Evolutionary conservation across 768 basidiomycete genomes (phyloP).

Genomic region (Lactarius hatsudake): DNA sequence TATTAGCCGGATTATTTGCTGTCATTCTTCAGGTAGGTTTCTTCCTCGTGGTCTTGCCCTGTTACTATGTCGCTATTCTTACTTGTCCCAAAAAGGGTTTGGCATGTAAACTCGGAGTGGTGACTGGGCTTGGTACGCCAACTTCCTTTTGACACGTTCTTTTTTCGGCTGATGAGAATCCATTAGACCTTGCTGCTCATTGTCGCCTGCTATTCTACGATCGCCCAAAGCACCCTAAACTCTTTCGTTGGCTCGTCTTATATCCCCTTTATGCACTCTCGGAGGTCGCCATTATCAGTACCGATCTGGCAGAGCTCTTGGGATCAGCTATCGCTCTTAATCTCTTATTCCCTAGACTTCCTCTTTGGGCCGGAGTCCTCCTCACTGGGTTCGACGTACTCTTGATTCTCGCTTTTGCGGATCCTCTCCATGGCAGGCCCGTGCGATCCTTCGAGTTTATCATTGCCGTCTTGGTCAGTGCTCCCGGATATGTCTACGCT

Average conservation of each 20-base stretch:
- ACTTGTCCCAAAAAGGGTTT: slow-evolving; percentile 53
- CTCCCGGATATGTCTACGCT: neutral
- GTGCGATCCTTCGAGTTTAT: slow-evolving; percentile 66
- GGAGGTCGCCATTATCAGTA: slow-evolving; percentile 54
- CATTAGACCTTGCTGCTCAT: slow-evolving; percentile 46
- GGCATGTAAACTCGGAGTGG: slow-evolving; percentile 76
- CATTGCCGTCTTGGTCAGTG: slow-evolving; percentile 37
- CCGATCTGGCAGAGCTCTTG: slow-evolving; percentile 59
- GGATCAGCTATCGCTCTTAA: slow-evolving; percentile 59
- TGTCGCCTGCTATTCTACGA: slow-evolving; percentile 48
- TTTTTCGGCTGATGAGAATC: neutral
- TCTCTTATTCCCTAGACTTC: slow-evolving; percentile 48
- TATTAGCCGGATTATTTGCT: slow-evolving; percentile 79
- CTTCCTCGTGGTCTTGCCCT: neutral
- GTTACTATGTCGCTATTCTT: slow-evolving; percentile 10
- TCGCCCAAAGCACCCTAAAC: slow-evolving; percentile 39
- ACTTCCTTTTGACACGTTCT: neutral
- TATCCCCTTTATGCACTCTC: slow-evolving; percentile 46
- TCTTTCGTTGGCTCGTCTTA: slow-evolving; percentile 41
- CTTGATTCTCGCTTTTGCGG: slow-evolving; percentile 63
- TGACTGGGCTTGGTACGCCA: slow-evolving; percentile 71
- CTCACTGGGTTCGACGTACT: slow-evolving; percentile 50
- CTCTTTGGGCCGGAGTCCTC: slow-evolving; percentile 48
- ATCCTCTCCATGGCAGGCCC: slow-evolving; percentile 56
- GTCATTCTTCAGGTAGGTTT: slow-evolving; percentile 69